These are phyloP conservation scores for Posidonia oceanica DNA, from an alignment of 116 monocot genomes.

Conservation along the genomic window DNA sequence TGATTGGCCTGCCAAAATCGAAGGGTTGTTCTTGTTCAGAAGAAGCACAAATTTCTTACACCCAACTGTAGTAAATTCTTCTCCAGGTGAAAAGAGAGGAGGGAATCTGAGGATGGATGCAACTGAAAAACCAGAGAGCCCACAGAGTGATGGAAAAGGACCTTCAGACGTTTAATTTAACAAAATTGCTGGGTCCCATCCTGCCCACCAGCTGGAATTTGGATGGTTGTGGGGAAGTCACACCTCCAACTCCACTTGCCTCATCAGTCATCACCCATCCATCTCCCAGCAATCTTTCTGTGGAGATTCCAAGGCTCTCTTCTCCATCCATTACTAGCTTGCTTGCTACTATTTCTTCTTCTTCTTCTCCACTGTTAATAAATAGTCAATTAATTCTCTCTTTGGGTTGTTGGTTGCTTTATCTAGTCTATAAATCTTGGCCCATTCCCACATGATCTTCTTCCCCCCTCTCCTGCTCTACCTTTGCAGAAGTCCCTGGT, in stretches of 20 bases:
- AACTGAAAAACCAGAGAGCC: neutral
- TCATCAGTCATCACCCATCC: neutral
- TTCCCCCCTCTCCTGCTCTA: slow-evolving; percentile 3
- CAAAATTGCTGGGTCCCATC: neutral
- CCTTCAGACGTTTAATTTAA: neutral
- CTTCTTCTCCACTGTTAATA: neutral
- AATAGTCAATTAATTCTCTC: neutral
- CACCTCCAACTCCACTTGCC: slow-evolving; percentile 2
- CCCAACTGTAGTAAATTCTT: no score
- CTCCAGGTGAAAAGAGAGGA: no score
- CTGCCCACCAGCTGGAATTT: slow-evolving; percentile 3
- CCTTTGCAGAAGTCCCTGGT: neutral
- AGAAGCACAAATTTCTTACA: no score
- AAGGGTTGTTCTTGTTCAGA: no score
- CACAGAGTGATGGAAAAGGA: neutral
- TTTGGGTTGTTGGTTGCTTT: neutral
- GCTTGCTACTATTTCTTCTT: neutral
- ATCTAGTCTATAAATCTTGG: no score
- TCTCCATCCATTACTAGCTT: no score
- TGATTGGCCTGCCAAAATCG: no score
- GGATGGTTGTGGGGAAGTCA: neutral
- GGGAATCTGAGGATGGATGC: no score
- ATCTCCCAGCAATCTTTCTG: neutral
- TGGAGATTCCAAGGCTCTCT: neutral
- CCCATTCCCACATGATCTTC: neutral